These are phyloP conservation scores for Podaxis sp. DNA, from an alignment of 768 basidiomycete genomes.

Conservation along the genomic window DNA sequence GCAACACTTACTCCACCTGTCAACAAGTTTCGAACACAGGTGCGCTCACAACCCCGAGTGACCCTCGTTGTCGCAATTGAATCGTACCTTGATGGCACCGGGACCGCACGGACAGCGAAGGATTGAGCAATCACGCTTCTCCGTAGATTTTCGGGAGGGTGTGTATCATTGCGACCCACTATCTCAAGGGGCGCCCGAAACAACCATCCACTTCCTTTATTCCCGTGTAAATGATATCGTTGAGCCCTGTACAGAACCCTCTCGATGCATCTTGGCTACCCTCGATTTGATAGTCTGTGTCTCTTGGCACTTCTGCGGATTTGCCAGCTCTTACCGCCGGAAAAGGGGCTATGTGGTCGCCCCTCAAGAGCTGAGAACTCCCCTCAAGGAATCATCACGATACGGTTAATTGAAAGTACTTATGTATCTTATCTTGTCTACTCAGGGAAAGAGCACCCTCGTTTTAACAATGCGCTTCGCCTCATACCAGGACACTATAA, in stretches of 20 bases:
- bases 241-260: neutral
- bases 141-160: neutral
- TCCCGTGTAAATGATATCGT: neutral
- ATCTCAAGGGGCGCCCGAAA: neutral
- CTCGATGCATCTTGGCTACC: neutral
- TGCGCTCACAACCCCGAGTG: constrained; percentile 10
- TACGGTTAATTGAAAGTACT: neutral
- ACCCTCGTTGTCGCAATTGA: neutral
- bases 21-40: neutral
- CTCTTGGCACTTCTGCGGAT: neutral
- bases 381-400: neutral
- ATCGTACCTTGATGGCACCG: constrained; percentile 5
- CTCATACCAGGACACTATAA: neutral
- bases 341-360: neutral
- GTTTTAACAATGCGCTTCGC: neutral
- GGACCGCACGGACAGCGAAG: neutral
- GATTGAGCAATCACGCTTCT: neutral
- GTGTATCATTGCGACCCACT: neutral
- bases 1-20: neutral
- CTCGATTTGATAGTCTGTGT: neutral
- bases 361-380: neutral
- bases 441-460: constrained; percentile 4
- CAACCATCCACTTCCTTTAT: neutral
- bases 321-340: constrained; percentile 2
- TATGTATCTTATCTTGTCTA: neutral